phyloP scores from a whole-genome alignment of 495 filamentous ascomycete species.

The Aspergillus wentii region DNA sequence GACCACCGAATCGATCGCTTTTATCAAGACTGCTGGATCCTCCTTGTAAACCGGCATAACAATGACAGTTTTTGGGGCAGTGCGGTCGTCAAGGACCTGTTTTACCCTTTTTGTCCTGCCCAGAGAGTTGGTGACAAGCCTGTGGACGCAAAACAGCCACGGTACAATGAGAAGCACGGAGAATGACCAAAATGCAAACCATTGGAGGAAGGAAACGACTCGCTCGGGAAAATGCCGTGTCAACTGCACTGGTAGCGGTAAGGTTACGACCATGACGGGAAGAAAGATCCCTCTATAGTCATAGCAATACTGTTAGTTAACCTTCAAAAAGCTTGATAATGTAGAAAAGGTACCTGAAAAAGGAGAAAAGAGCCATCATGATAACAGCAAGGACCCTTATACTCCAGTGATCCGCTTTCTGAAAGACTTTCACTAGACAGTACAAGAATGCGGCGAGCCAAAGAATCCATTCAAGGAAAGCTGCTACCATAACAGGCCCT shows the following conservation, averaged over 20 bases:
- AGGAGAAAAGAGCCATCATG: slow-evolving; percentile 67
- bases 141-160: slow-evolving; percentile 90
- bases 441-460: slow-evolving; percentile 92
- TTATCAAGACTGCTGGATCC: slow-evolving; percentile 76
- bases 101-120: slow-evolving; percentile 80
- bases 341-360: slow-evolving; percentile 69
- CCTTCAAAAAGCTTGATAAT: not conserved
- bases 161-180: slow-evolving; percentile 77
- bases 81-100: slow-evolving; percentile 73
- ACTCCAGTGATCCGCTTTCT: slow-evolving; percentile 85
- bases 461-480: slow-evolving; percentile 88
- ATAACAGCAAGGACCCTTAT: slow-evolving; percentile 70
- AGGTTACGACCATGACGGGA: slow-evolving; percentile 90
- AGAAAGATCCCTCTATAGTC: slow-evolving; percentile 71
- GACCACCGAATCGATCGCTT: slow-evolving; percentile 87
- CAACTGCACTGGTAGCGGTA: slow-evolving; percentile 74
- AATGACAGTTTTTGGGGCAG: slow-evolving; percentile 91
- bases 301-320: not conserved
- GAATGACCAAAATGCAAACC: slow-evolving; percentile 98
- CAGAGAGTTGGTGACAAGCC: slow-evolving; percentile 78
- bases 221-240: slow-evolving; percentile 61
- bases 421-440: slow-evolving; percentile 81
- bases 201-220: slow-evolving; percentile 72
- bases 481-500: slow-evolving; percentile 75
- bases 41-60: slow-evolving; percentile 99